Evolutionary conservation across 2,329 filamentous ascomycete species (phyloP).

Genomic region (Orbilia ellipsospora): DNA sequence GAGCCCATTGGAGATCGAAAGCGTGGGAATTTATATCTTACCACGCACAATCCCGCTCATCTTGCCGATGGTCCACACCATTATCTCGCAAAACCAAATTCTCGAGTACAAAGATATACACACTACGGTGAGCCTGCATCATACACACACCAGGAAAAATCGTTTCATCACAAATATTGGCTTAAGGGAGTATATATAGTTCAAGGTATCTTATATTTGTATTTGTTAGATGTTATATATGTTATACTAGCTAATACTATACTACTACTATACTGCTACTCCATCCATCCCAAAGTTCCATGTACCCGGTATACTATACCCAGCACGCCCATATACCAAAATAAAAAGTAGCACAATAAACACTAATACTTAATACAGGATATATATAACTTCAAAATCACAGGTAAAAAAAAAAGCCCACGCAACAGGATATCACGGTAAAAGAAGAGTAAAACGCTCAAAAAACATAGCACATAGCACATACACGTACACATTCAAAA

Average conservation of each 20-base stretch:
- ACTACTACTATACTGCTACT: too few relatives aligned
- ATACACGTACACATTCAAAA: constrained; percentile 1
- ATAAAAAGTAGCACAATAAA: neutral
- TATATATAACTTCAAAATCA: neutral
- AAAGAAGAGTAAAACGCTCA: constrained; percentile 29
- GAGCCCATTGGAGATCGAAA: too few relatives aligned
- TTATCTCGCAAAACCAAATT: too few relatives aligned
- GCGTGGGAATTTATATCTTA: too few relatives aligned
- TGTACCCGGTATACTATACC: constrained; percentile 12
- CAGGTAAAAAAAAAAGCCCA: constrained; percentile 1
- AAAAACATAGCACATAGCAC: constrained; percentile 36
- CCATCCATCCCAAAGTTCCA: neutral
- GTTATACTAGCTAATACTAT: constrained; percentile 42
- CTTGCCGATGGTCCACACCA: too few relatives aligned
- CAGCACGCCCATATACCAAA: neutral
- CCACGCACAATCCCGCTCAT: too few relatives aligned
- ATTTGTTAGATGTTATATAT: constrained; percentile 5
- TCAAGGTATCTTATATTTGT: neutral
- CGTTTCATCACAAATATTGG: too few relatives aligned
- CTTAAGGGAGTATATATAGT: neutral
- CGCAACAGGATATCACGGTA: constrained; percentile 41
- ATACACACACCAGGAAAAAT: too few relatives aligned
- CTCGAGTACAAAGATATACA: too few relatives aligned
- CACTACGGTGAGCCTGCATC: too few relatives aligned
- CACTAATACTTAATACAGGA: constrained; percentile 15